A percentile compares a stretch with the other conserved stretches of the same genome.
Conservation (phyloP, 1,284 basidiomycete genomes). For the Ceratobasidium sp. region DNA sequence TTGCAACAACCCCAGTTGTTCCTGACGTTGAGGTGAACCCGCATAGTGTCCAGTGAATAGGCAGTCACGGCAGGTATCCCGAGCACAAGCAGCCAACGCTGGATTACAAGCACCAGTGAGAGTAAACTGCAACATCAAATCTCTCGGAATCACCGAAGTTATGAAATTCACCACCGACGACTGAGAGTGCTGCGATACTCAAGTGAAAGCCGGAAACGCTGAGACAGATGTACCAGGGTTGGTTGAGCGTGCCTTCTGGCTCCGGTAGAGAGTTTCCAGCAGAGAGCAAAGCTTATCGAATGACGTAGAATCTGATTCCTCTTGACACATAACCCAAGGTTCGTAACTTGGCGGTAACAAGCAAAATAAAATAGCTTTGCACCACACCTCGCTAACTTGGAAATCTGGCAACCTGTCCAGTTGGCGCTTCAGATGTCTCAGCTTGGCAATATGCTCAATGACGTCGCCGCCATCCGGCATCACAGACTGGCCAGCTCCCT, state of each 20-base stretch:
- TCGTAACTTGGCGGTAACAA: slow-evolving; percentile 16
- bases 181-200: background rate
- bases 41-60: slow-evolving; percentile 11
- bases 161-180: background rate
- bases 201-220: background rate
- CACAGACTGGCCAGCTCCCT: background rate
- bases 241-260: background rate
- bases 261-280: slow-evolving; percentile 6
- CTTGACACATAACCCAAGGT: background rate
- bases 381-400: background rate
- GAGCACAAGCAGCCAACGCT: background rate
- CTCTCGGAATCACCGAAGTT: background rate
- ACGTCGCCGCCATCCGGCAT: slow-evolving; percentile 6
- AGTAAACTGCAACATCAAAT: background rate
- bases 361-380: background rate
- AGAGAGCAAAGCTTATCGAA: background rate
- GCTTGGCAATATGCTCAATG: slow-evolving; percentile 11
- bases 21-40: too few species aligned
- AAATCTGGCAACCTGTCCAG: slow-evolving; percentile 4
- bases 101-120: slow-evolving; percentile 12
- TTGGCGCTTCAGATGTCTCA: background rate
- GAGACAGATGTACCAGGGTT: background rate
- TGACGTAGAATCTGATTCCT: background rate
- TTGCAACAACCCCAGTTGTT: too few species aligned
- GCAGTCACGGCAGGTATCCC: slow-evolving; percentile 19